Conservation (phyloP, 2,329 filamentous ascomycete species). For the Colletotrichum shisoi region DNA sequence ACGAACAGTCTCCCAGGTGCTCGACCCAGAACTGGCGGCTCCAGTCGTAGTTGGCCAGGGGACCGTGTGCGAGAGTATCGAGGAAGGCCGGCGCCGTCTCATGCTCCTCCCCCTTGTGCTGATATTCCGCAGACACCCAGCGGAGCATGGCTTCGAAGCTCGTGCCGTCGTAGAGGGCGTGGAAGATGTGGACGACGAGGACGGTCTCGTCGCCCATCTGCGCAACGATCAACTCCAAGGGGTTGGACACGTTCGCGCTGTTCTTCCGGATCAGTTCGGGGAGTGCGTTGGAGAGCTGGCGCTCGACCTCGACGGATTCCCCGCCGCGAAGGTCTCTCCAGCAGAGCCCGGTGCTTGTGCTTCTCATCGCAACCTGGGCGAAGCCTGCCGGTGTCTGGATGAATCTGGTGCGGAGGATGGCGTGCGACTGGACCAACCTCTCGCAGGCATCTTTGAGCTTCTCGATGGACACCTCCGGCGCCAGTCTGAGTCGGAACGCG, state of each 20-base stretch:
- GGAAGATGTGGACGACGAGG: slow-evolving; percentile 77
- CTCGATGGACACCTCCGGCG: slow-evolving; percentile 52
- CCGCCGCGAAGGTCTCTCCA: slow-evolving; percentile 54
- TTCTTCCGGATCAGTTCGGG: slow-evolving; percentile 65
- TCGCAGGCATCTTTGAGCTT: slow-evolving; percentile 67
- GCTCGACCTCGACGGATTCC: slow-evolving; percentile 46
- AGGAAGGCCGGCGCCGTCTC: slow-evolving; percentile 65
- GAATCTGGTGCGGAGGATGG: slow-evolving; percentile 78
- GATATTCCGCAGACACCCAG: slow-evolving; percentile 63
- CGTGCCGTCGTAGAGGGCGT: slow-evolving; percentile 85
- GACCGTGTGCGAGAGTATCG: slow-evolving; percentile 73
- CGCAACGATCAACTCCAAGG: slow-evolving; percentile 61
- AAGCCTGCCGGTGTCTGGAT: slow-evolving; percentile 76
- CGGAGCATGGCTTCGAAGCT: slow-evolving; percentile 75
- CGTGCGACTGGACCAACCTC: slow-evolving; percentile 57
- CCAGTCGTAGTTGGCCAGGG: slow-evolving; percentile 59
- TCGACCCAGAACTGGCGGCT: slow-evolving; percentile 71
- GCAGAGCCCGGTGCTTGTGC: slow-evolving; percentile 46
- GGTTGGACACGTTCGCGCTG: slow-evolving; percentile 55
- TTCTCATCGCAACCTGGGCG: slow-evolving; percentile 72
- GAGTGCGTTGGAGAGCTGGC: slow-evolving; percentile 49
- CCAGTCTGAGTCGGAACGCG: slow-evolving; percentile 69
- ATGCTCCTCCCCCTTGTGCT: slow-evolving; percentile 41
- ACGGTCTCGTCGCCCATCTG: slow-evolving; percentile 43
- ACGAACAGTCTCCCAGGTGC: slow-evolving; percentile 56